phyloP scores from a whole-genome alignment of 805 yeast genomes.

The Lipomyces chichibuensis region DNA sequence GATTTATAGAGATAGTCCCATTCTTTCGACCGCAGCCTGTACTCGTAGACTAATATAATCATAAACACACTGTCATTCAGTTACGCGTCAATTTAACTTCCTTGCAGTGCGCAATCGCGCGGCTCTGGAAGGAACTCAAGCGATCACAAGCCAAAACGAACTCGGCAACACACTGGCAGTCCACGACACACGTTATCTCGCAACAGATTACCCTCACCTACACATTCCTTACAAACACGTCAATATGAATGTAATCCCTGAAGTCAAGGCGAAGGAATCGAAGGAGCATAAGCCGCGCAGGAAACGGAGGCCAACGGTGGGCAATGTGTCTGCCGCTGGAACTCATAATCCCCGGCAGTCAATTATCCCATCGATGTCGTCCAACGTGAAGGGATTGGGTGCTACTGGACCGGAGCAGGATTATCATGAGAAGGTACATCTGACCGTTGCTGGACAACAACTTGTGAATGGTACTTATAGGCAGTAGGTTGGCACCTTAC shows the following conservation, averaged over 20 bases:
- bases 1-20: not conserved
- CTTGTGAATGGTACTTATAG: not conserved
- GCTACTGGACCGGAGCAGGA: slow-evolving; percentile 2
- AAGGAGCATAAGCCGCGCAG: slow-evolving; percentile 8
- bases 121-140: not conserved
- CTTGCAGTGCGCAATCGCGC: too few species aligned
- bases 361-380: slow-evolving; percentile 34
- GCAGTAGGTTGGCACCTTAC: slow-evolving; percentile 29
- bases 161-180: not conserved
- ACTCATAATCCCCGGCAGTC: slow-evolving; percentile 23
- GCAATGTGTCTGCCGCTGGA: not conserved
- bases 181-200: not conserved
- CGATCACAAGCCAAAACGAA: too few species aligned
- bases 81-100: not conserved
- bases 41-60: not conserved
- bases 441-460: not conserved
- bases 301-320: slow-evolving; percentile 17
- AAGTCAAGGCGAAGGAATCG: not conserved
- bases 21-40: not conserved
- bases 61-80: not conserved
- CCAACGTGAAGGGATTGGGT: slow-evolving; percentile 6
- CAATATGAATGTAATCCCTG: slow-evolving; percentile 10
- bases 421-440: slow-evolving; percentile 25
- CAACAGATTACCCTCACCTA: not conserved
- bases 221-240: not conserved